phyloP scores from a whole-genome alignment of 2,329 filamentous ascomycete species.

The Arthrobotrys musiformis region DNA sequence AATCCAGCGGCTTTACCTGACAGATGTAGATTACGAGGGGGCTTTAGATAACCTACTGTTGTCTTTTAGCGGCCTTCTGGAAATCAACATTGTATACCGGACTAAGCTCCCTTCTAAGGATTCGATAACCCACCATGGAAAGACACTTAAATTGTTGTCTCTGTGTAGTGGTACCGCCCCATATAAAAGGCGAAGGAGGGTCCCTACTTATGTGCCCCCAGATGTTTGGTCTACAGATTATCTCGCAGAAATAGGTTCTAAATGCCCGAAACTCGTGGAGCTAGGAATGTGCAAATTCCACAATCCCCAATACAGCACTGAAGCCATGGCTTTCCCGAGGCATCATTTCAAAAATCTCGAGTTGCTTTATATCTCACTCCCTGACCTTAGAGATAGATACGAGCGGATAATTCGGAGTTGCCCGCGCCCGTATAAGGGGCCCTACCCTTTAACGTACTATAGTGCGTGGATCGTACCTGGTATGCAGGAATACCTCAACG shows the following conservation, averaged over 20 bases:
- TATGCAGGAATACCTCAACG: background rate
- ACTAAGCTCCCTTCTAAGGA: background rate
- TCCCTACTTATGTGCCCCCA: too few species aligned
- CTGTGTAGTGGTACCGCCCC: background rate
- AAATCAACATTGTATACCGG: background rate
- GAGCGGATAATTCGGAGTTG: background rate
- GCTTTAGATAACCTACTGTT: background rate
- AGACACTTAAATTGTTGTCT: background rate
- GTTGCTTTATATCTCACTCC: background rate
- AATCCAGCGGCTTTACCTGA: background rate
- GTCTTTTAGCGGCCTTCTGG: background rate
- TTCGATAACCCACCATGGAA: background rate
- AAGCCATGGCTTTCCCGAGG: background rate
- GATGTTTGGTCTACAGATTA: background rate
- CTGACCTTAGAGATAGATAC: background rate
- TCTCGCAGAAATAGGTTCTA: background rate
- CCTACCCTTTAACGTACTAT: too few species aligned
- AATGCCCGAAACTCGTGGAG: background rate
- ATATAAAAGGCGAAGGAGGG: too few species aligned
- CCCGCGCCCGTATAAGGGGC: too few species aligned
- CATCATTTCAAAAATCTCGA: background rate
- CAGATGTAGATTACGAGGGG: background rate
- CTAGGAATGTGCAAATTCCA: background rate
- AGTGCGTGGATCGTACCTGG: background rate
- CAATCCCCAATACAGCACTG: background rate